Percentiles rank a stretch among this genome's conserved stretches.
These are phyloP conservation scores for Batkoa obscura DNA, from an alignment of 371 early-diverging fungal genomes.

Conservation along the genomic window DNA sequence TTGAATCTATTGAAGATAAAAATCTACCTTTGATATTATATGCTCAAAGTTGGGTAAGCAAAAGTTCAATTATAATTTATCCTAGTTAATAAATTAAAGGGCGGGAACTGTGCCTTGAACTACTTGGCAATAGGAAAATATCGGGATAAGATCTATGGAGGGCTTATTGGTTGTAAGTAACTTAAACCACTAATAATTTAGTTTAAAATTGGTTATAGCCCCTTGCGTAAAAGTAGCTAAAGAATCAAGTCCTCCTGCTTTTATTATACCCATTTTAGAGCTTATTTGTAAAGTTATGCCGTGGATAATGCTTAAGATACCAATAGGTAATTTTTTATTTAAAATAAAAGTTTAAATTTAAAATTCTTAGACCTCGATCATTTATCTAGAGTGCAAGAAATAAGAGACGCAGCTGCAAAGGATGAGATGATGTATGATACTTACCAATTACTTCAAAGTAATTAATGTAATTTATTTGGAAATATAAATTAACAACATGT, in stretches of 20 bases:
- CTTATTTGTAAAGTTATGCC: too few relatives aligned
- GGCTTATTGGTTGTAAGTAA: constrained; percentile 18
- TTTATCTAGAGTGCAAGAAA: constrained; percentile 23
- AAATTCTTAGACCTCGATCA: constrained; percentile 6
- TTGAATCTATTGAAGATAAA: constrained; percentile 17
- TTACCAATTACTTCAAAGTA: constrained; percentile 20
- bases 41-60: constrained; percentile 39
- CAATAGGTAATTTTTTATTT: too few relatives aligned
- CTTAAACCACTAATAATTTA: neutral
- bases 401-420: constrained; percentile 19
- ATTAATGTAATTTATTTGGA: constrained; percentile 1
- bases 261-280: too few relatives aligned
- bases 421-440: constrained; percentile 34
- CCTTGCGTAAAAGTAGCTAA: neutral
- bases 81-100: constrained; percentile 13
- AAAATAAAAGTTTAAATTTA: too few relatives aligned
- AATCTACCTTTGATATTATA: constrained; percentile 31
- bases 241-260: too few relatives aligned
- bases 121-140: constrained; percentile 20
- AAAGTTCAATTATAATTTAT: neutral
- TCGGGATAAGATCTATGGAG: constrained; percentile 19
- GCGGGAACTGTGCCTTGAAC: constrained; percentile 30
- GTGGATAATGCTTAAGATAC: too few relatives aligned
- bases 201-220: neutral
- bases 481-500: neutral